Evolutionary conservation across 345 rosid genomes (phyloP).

Genomic region (Rhodomyrtus tomentosa): DNA sequence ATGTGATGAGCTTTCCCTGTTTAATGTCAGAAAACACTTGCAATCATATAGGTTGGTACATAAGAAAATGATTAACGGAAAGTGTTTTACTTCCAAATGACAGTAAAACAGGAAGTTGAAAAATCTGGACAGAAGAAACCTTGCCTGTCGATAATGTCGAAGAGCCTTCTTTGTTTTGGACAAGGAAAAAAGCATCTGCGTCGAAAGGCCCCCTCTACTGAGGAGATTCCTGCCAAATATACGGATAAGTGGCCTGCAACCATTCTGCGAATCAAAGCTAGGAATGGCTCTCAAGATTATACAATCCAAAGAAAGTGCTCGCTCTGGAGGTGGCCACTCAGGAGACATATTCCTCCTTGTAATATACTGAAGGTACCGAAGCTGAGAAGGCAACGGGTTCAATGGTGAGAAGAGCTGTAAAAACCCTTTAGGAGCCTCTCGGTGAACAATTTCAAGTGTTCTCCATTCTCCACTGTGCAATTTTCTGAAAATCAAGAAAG

Average conservation of each 20-base stretch:
- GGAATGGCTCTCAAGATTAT: conserved; percentile 83
- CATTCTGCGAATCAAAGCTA: conserved; percentile 77
- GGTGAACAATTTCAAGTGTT: conserved; percentile 85
- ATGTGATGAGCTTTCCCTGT: not conserved
- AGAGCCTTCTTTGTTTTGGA: conserved; percentile 62
- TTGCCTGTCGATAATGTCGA: conserved; percentile 78
- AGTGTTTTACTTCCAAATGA: not conserved
- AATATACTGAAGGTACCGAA: conserved; percentile 92
- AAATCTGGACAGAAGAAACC: not conserved
- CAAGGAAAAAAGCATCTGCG: conserved; percentile 85
- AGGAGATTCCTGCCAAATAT: conserved; percentile 79
- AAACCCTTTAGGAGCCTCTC: conserved; percentile 92
- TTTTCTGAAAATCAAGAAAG: conserved; percentile 75
- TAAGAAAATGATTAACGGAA: not conserved
- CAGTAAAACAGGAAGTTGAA: not conserved
- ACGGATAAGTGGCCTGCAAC: conserved; percentile 87
- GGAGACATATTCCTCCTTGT: conserved; percentile 77
- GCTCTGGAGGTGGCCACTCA: conserved; percentile 99
- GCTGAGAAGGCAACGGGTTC: conserved; percentile 93
- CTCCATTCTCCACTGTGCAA: conserved; percentile 69
- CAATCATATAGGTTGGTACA: not conserved
- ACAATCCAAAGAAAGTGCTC: conserved; percentile 88
- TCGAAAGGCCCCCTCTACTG: conserved; percentile 53
- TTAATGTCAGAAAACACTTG: not conserved
- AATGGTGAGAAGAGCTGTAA: conserved; percentile 88